Percentiles rank a stretch among this genome's conserved stretches.
phyloP scores from a whole-genome alignment of 179 eudicot genomes.

The Silene coronaria region DNA sequence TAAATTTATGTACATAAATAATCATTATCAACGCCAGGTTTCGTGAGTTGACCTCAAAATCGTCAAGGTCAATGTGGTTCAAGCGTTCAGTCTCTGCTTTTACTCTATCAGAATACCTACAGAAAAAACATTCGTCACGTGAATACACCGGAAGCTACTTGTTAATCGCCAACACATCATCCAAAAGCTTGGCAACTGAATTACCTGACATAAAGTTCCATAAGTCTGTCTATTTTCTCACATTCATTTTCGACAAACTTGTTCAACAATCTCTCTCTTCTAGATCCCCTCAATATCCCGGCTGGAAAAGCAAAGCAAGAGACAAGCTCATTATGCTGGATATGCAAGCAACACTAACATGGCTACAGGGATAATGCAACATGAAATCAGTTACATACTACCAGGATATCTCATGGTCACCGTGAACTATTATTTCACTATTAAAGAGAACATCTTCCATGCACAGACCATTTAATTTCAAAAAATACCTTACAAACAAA shows the following conservation, averaged over 20 bases:
- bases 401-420: background rate
- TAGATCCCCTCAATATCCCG: slow-evolving; percentile 86
- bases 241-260: slow-evolving; percentile 92
- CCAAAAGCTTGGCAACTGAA: slow-evolving; percentile 10
- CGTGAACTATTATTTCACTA: too few relatives aligned
- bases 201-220: slow-evolving; percentile 94
- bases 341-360: background rate
- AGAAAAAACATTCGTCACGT: background rate
- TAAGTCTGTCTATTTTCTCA: slow-evolving; percentile 93
- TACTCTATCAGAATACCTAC: slow-evolving; percentile 86
- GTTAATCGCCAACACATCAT: slow-evolving; percentile 1
- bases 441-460: background rate
- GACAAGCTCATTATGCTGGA: background rate
- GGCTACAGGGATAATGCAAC: background rate
- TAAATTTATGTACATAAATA: background rate
- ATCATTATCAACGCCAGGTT: background rate
- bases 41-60: slow-evolving; percentile 61
- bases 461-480: background rate
- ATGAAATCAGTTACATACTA: background rate
- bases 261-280: slow-evolving; percentile 89
- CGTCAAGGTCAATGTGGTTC: slow-evolving; percentile 74
- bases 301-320: slow-evolving; percentile 36
- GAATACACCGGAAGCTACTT: background rate
- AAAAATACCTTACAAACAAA: background rate
- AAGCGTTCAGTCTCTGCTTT: slow-evolving; percentile 73